Evolutionary conservation across 2,329 filamentous ascomycete genomes (phyloP).

Genomic region (Fusarium keratoplasticum): DNA sequence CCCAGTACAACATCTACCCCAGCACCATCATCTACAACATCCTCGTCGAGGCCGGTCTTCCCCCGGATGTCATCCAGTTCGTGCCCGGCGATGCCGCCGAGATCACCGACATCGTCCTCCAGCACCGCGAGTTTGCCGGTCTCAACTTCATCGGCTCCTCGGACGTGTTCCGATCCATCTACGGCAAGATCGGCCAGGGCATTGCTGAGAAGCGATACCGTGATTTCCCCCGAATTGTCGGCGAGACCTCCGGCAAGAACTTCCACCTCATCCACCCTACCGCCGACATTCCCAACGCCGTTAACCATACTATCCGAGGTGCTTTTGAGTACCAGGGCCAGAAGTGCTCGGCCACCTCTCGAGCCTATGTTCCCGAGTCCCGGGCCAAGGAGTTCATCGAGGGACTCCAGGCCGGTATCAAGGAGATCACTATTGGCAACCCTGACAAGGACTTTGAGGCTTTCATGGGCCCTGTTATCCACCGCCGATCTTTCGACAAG

Average conservation of each 20-base stretch:
- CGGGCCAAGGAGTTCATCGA: slow-evolving; percentile 77
- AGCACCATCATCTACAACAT: slow-evolving; percentile 93
- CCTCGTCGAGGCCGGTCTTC: slow-evolving; percentile 89
- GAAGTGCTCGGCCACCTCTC: slow-evolving; percentile 88
- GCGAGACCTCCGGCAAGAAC: slow-evolving; percentile 94
- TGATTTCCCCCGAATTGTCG: slow-evolving; percentile 88
- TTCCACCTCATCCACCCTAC: slow-evolving; percentile 85
- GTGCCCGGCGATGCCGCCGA: slow-evolving; percentile 88
- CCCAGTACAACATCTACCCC: slow-evolving; percentile 83
- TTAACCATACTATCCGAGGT: slow-evolving; percentile 84
- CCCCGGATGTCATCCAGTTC: slow-evolving; percentile 90
- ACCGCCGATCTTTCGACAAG: slow-evolving; percentile 83
- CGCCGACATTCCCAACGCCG: slow-evolving; percentile 82
- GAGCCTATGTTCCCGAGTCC: slow-evolving; percentile 82
- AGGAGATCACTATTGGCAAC: slow-evolving; percentile 76
- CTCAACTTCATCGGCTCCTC: slow-evolving; percentile 96
- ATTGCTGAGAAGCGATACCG: slow-evolving; percentile 84
- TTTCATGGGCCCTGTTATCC: slow-evolving; percentile 90
- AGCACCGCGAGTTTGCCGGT: slow-evolving; percentile 84
- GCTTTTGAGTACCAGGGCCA: slow-evolving; percentile 93
- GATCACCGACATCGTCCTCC: slow-evolving; percentile 81
- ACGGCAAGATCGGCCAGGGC: slow-evolving; percentile 84
- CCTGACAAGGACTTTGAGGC: slow-evolving; percentile 74
- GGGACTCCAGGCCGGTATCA: slow-evolving; percentile 72
- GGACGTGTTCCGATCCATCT: slow-evolving; percentile 87